phyloP scores from a whole-genome alignment of 2,329 filamentous ascomycete species.

The Leptosphaerulina australis region DNA sequence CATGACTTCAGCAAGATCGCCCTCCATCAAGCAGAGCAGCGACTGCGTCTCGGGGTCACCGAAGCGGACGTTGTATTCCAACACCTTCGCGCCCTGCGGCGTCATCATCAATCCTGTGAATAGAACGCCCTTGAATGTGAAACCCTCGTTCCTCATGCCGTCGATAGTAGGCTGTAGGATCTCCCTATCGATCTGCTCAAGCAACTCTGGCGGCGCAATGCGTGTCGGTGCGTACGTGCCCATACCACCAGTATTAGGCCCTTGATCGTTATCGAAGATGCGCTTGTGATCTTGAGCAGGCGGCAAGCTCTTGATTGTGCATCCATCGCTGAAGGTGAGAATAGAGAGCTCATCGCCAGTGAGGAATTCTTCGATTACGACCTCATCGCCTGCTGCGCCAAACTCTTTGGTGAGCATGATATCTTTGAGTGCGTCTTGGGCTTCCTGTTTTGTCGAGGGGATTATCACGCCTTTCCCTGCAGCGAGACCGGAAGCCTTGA shows the following conservation, averaged over 20 bases:
- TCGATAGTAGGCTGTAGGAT: slow-evolving; percentile 89
- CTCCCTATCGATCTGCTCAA: slow-evolving; percentile 76
- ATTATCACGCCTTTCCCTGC: slow-evolving; percentile 96
- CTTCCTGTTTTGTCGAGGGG: slow-evolving; percentile 80
- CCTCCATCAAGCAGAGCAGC: slow-evolving; percentile 79
- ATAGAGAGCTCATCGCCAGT: slow-evolving; percentile 92
- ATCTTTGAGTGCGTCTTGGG: slow-evolving; percentile 77
- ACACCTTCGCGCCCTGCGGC: slow-evolving; percentile 74
- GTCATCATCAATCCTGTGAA: slow-evolving; percentile 97
- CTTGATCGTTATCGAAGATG: slow-evolving; percentile 85
- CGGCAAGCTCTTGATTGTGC: slow-evolving; percentile 80
- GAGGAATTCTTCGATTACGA: slow-evolving; percentile 94
- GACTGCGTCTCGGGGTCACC: slow-evolving; percentile 93
- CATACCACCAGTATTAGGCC: slow-evolving; percentile 97
- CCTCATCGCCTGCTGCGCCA: slow-evolving; percentile 82
- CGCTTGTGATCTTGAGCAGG: slow-evolving; percentile 97
- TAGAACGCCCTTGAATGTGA: slow-evolving; percentile 66
- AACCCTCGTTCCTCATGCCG: slow-evolving; percentile 79
- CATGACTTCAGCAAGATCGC: slow-evolving; percentile 88
- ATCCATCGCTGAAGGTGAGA: slow-evolving; percentile 88
- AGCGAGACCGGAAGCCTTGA: slow-evolving; percentile 91
- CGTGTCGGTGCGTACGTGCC: slow-evolving; percentile 86
- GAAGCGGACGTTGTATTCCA: slow-evolving; percentile 94
- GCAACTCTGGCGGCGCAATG: slow-evolving; percentile 62
- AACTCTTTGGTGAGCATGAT: slow-evolving; percentile 93